Percentiles rank a stretch among this genome's conserved stretches.
Evolutionary conservation across 495 filamentous ascomycete species (phyloP).

Genomic region (Amniculicola lignicola): DNA sequence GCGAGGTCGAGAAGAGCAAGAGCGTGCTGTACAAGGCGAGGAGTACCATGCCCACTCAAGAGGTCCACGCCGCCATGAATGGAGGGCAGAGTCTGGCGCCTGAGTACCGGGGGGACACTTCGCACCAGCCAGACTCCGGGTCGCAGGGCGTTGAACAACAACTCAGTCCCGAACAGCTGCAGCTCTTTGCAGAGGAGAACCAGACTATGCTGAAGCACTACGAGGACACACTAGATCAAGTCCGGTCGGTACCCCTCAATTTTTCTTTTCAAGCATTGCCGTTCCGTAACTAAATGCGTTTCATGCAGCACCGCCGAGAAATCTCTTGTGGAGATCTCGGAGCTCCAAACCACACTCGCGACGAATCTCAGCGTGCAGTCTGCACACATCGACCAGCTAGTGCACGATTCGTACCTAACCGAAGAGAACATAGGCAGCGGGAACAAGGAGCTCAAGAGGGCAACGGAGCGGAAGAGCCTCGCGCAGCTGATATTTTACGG

Average conservation of each 20-base stretch:
- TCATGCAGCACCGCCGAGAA: conserved; percentile 73
- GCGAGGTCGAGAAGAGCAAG: conserved; percentile 85
- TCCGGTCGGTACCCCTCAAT: conserved; percentile 65
- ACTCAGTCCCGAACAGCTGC: conserved; percentile 76
- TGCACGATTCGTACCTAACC: conserved; percentile 77
- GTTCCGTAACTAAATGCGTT: conserved; percentile 4
- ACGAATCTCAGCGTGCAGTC: conserved; percentile 79
- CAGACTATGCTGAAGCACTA: conserved; percentile 87
- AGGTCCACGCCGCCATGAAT: conserved; percentile 23
- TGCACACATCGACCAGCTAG: conserved; percentile 80
- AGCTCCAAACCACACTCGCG: conserved; percentile 84
- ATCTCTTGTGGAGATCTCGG: conserved; percentile 87
- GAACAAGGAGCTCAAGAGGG: conserved; percentile 87
- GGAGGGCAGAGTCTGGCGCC: not conserved
- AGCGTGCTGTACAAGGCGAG: conserved; percentile 73
- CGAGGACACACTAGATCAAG: conserved; percentile 86
- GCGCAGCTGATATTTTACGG: conserved; percentile 88
- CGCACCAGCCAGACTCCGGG: conserved; percentile 41
- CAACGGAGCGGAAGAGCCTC: conserved; percentile 73
- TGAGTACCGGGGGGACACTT: conserved; percentile 17
- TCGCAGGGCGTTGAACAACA: conserved; percentile 55
- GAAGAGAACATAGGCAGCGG: conserved; percentile 82
- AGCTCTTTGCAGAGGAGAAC: conserved; percentile 93
- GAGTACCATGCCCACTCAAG: conserved; percentile 34
- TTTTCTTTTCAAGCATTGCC: not conserved